Base-by-base conservation (phyloP, 805 yeast species). In the Lachancea cidri region DNA sequence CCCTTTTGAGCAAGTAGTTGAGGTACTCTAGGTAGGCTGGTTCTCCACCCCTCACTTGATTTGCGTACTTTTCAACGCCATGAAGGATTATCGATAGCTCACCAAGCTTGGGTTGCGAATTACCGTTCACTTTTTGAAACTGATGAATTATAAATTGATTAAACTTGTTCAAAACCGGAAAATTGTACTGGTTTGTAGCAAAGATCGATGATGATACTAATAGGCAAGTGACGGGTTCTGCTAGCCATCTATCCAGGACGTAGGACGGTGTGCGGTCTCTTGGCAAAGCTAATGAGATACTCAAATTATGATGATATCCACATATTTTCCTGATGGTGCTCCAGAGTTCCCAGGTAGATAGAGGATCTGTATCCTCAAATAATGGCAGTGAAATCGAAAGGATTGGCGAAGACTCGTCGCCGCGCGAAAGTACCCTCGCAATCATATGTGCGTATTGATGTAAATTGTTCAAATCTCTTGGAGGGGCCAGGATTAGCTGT, bases 301-400 rank as follows among this genome's bases (percentile, higher is more conserved):
- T 79, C 38, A 83, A 60, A 17, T 76, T 71, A 2, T 60, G 46
- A 36, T 79, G 70, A 51, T 80, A 78, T 41, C 72, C 71, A 50
- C 82, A 76, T 29, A 73, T 62, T 4, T 70, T 66, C 17, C 87
- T 64, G 2, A 83, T 73, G 1, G 83, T 70, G 49, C 81, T 77
- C 89, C 89, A 83, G 50, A 79, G 71, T 41, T 80, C 85, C 89
- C 89, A 83, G 2, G 83, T 78, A 2, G 81, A 76, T 24, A 81
- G 58, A 6, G 70, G 62, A 50, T 74, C 79, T 14, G 66, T 49
- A 36, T 74, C 79, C 43, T 75, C 79, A 44, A 69, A 73, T 13
- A 74, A 62, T 5, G 77, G 73, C 51, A 70, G 40, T 24, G 83
- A 72, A 2, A 71, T 68, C 2, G 80, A 72, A 7, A 70, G 63